These are phyloP conservation scores for Omphalotus guepiniiformis DNA, from an alignment of 768 basidiomycete genomes.

Conservation along the genomic window DNA sequence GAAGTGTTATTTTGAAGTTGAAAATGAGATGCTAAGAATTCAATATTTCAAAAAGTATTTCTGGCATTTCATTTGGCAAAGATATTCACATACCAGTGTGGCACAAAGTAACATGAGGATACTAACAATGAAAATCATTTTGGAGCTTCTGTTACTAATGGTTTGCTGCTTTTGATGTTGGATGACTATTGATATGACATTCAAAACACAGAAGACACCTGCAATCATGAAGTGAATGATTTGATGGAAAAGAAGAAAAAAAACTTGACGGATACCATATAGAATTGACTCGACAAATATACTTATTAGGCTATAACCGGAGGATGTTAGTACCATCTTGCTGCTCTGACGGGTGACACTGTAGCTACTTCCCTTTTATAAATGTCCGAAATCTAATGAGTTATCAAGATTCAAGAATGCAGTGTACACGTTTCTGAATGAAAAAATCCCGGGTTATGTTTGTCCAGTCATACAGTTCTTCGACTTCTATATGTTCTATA, in stretches of 20 bases:
- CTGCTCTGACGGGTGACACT: too few relatives aligned
- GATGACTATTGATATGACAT: background rate
- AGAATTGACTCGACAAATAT: conserved; percentile 5
- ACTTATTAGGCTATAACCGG: too few relatives aligned
- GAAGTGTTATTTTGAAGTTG: background rate
- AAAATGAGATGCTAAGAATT: background rate
- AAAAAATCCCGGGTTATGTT: too few relatives aligned
- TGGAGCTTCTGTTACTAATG: background rate
- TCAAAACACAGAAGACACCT: conserved; percentile 1
- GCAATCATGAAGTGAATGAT: too few relatives aligned
- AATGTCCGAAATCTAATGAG: too few relatives aligned
- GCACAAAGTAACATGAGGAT: conserved; percentile 1
- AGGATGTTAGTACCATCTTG: too few relatives aligned
- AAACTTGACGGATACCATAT: background rate
- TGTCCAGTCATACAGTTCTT: too few relatives aligned
- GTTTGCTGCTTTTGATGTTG: background rate
- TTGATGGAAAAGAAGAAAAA: background rate
- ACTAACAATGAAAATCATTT: background rate
- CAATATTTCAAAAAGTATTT: background rate
- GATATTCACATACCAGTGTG: background rate
- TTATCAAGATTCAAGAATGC: too few relatives aligned
- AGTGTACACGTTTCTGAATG: too few relatives aligned
- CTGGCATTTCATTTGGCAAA: background rate
- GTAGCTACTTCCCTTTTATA: too few relatives aligned
- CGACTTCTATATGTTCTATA: too few relatives aligned